Conservation (phyloP, 495 filamentous ascomycete genomes). For the Amniculicola lignicola region DNA sequence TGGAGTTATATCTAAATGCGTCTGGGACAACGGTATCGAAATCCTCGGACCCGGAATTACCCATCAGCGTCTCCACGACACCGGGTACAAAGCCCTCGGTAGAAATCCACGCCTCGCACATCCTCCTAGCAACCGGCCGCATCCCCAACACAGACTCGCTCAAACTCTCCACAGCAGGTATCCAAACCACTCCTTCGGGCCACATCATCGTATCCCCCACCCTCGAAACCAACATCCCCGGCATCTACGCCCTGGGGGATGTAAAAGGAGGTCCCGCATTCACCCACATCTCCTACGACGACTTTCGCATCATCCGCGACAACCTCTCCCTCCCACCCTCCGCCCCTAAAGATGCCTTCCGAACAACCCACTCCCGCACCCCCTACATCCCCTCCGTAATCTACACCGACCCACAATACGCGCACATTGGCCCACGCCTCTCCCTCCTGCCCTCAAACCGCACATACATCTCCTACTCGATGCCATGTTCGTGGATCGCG, state of each 20-base stretch:
- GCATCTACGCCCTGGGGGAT: constrained; percentile 51
- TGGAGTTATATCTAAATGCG: constrained; percentile 40
- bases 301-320: constrained; percentile 50
- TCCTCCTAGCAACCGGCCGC: constrained; percentile 50
- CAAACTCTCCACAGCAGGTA: constrained; percentile 38
- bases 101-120: constrained; percentile 43
- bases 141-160: constrained; percentile 48
- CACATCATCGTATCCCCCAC: constrained; percentile 45
- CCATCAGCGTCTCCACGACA: constrained; percentile 15
- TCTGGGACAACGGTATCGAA: constrained; percentile 14
- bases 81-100: constrained; percentile 12
- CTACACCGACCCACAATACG: constrained; percentile 55
- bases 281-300: constrained; percentile 56
- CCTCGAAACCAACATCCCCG: constrained; percentile 43
- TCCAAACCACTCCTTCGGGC: constrained; percentile 39
- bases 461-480: constrained; percentile 44
- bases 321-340: constrained; percentile 37
- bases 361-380: constrained; percentile 39
- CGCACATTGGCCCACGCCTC: constrained; percentile 49
- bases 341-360: neutral
- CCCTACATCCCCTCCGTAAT: constrained; percentile 48
- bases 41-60: constrained; percentile 11
- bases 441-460: constrained; percentile 36
- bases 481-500: constrained; percentile 53
- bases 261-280: constrained; percentile 53